Conservation (phyloP, 805 yeast species). For the Metschnikowia amazonensis region DNA sequence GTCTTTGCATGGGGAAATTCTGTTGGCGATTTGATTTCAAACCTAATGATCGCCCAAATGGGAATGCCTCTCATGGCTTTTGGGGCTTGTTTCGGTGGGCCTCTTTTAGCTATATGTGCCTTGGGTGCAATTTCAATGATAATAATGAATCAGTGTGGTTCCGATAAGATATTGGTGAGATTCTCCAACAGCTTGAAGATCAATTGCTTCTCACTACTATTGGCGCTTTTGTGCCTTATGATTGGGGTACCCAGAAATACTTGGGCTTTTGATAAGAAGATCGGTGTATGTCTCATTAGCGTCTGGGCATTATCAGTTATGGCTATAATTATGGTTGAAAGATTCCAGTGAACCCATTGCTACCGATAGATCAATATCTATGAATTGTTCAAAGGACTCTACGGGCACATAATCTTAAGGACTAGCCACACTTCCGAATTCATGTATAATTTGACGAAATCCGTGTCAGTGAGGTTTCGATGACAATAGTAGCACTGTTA, state of each 20-base stretch:
- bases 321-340: neutral
- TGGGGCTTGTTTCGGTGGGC: slow-evolving; percentile 96
- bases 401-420: no score
- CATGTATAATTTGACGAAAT: no score
- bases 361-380: neutral
- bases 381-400: neutral
- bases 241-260: slow-evolving; percentile 13
- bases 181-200: slow-evolving; percentile 15
- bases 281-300: slow-evolving; percentile 29
- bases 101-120: slow-evolving; percentile 75
- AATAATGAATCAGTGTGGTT: slow-evolving; percentile 10
- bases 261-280: slow-evolving; percentile 33
- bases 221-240: slow-evolving; percentile 11
- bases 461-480: no score
- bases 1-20: slow-evolving; percentile 92
- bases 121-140: slow-evolving; percentile 56
- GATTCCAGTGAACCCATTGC: neutral
- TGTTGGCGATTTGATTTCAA: slow-evolving; percentile 82
- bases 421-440: no score
- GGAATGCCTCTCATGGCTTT: slow-evolving; percentile 88
- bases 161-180: slow-evolving; percentile 7
- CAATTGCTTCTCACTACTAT: slow-evolving; percentile 13
- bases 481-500: no score
- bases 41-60: slow-evolving; percentile 71
- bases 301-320: slow-evolving; percentile 25